Conservation (phyloP, 2,329 filamentous ascomycete genomes). For the Fusarium bulbicola region DNA sequence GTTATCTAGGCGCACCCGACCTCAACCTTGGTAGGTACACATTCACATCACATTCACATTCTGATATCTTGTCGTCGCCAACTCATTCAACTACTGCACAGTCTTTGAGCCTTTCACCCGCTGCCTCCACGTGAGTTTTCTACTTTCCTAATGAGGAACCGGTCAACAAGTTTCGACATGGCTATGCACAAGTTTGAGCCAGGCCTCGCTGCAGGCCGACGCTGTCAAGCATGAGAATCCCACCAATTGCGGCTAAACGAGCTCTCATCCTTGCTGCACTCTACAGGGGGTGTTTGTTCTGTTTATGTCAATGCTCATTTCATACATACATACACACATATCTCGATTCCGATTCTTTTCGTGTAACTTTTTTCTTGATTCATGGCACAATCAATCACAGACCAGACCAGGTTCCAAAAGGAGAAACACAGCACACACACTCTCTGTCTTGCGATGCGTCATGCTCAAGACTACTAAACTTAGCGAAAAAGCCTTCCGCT, state of each 20-base stretch:
- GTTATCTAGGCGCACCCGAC: not conserved
- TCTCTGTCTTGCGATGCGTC: not conserved
- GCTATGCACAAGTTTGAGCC: slow-evolving; percentile 35
- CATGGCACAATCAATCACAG: not conserved
- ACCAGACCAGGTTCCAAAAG: slow-evolving; percentile 5
- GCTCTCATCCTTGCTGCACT: not conserved
- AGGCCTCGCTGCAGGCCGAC: slow-evolving; percentile 29
- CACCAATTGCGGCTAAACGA: slow-evolving; percentile 29
- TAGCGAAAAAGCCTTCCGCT: slow-evolving; percentile 18
- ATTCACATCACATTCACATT: not conserved
- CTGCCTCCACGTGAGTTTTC: slow-evolving; percentile 41
- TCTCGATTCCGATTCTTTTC: slow-evolving; percentile 26
- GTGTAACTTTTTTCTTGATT: not conserved
- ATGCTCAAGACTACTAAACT: slow-evolving; percentile 9
- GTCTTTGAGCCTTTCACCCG: slow-evolving; percentile 18
- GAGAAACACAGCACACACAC: slow-evolving; percentile 3
- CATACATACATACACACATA: not conserved
- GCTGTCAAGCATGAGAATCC: slow-evolving; percentile 27
- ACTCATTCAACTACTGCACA: slow-evolving; percentile 5
- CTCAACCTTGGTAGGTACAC: not conserved
- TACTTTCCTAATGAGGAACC: slow-evolving; percentile 48
- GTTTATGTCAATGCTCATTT: not conserved
- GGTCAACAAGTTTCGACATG: slow-evolving; percentile 42
- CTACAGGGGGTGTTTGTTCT: not conserved
- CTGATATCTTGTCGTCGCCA: not conserved